Evolutionary conservation across 768 basidiomycete species (phyloP), one percentile per base, ranked within the genome.

Genomic region (Lentinula guzmanii): DNA sequence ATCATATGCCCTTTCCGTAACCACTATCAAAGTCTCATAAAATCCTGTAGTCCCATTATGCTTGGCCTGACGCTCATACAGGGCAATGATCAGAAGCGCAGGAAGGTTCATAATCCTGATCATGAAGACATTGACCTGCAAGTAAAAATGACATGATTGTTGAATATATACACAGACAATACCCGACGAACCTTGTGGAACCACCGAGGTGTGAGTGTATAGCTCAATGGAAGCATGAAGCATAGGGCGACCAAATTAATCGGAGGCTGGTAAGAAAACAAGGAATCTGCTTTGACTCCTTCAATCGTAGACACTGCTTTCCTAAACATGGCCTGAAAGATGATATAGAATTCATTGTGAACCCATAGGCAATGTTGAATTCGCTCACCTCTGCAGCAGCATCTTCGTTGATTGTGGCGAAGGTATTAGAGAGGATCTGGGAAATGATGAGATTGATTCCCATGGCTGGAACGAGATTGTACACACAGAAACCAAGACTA

Each of bases 211-310:
- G 82, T 82, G n/a, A 97, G 78, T 56, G 94, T 74, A 70, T 91
- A 95, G 65, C 88, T 91, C 21, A 90, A 80, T 1, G 97, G 95
- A 63, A 95, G 78, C 82, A 99, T 89, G 64, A 96, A 77, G 56
- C 86, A 85, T 13, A 98, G 76, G 0, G 96, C 97, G 46, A 95
- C 63, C 5, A 98, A 73, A 71, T 98, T 99, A 68, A 98, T 74
- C 0, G 97, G 97, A 0, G 96, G 90, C 68, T 95, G 93, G 70
- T 98, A 98, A 24, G 91, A 94, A 71, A 97, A 98, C 11, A 98
- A 71, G 0, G 86, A 92, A 70, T 98, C 95, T 31, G 91, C 92
- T 68, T 94, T 93, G 54, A 93, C 92, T 41, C 92, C 95, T 79
- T 98, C 97, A 55, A 99, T 87, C 0, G 95, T 98, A 2, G 88